These are phyloP conservation scores for Cutaneotrichosporon cavernicola DNA, from an alignment of 1,284 basidiomycete species.

Conservation along the genomic window DNA sequence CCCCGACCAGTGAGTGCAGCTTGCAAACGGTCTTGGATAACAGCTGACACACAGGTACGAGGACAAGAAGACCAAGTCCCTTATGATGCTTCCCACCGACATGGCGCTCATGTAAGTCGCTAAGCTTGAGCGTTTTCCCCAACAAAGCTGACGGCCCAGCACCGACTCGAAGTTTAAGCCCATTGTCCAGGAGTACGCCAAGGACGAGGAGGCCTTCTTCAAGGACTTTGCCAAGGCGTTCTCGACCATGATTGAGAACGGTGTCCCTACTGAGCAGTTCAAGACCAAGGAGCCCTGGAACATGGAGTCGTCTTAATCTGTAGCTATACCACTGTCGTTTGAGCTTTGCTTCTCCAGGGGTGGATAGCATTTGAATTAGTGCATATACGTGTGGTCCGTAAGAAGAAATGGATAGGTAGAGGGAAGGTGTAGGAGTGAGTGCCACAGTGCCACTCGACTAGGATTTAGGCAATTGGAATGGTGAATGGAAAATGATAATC, in stretches of 20 bases:
- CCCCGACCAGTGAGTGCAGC: conserved; percentile 20
- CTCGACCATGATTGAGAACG: conserved; percentile 78
- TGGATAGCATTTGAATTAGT: conserved; percentile 4
- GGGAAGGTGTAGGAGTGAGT: not conserved
- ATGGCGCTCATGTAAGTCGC: conserved; percentile 27
- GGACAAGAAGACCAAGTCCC: conserved; percentile 79
- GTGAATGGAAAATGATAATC: not conserved
- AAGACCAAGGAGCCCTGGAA: conserved; percentile 38
- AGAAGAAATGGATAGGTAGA: conserved; percentile 4
- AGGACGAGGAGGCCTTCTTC: conserved; percentile 80
- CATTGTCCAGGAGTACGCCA: conserved; percentile 72
- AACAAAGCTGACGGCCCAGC: conserved; percentile 52
- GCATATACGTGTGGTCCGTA: conserved; percentile 3
- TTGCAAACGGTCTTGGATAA: conserved; percentile 4
- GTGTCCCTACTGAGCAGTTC: conserved; percentile 77
- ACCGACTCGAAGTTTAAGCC: conserved; percentile 88
- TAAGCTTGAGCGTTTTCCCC: not conserved
- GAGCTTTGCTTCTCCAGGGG: not conserved
- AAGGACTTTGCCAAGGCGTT: conserved; percentile 77
- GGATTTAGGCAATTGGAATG: not conserved
- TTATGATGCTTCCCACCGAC: conserved; percentile 91
- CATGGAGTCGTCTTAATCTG: conserved; percentile 11
- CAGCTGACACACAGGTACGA: conserved; percentile 64
- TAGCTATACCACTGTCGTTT: not conserved
- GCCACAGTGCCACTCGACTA: not conserved